Evolutionary conservation across 345 rosid species (phyloP).

Genomic region (Jatropha curcas): DNA sequence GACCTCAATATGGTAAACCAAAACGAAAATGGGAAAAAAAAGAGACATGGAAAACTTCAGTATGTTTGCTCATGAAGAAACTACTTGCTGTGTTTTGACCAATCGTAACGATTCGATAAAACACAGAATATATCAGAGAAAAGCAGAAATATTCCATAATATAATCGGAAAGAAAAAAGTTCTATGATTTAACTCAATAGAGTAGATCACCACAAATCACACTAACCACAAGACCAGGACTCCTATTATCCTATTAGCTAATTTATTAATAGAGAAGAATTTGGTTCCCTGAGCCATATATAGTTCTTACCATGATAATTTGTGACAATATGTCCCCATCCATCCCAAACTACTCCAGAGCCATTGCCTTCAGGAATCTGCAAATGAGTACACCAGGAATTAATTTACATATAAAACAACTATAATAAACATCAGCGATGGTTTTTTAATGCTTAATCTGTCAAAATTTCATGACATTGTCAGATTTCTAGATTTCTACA

Average conservation of each 20-base stretch:
- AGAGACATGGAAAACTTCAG: neutral
- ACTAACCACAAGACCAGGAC: neutral
- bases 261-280: neutral
- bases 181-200: neutral
- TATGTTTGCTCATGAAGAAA: neutral
- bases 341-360: slow-evolving; percentile 97
- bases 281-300: neutral
- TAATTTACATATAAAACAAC: neutral
- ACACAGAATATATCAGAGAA: neutral
- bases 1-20: neutral
- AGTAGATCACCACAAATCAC: slow-evolving; percentile 9
- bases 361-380: slow-evolving; percentile 99
- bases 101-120: neutral
- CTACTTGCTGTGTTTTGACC: neutral
- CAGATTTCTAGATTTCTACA: neutral
- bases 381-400: slow-evolving; percentile 2
- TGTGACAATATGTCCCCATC: slow-evolving; percentile 82
- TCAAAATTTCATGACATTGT: neutral
- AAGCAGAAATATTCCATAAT: neutral
- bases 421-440: neutral
- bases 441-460: neutral
- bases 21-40: neutral
- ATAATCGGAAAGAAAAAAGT: neutral
- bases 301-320: slow-evolving; percentile 85
- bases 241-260: too few relatives aligned